Evolutionary conservation across 2,329 filamentous ascomycete species (phyloP), one percentile per base, ranked within the genome.

Genomic region (Beauveria sp.): DNA sequence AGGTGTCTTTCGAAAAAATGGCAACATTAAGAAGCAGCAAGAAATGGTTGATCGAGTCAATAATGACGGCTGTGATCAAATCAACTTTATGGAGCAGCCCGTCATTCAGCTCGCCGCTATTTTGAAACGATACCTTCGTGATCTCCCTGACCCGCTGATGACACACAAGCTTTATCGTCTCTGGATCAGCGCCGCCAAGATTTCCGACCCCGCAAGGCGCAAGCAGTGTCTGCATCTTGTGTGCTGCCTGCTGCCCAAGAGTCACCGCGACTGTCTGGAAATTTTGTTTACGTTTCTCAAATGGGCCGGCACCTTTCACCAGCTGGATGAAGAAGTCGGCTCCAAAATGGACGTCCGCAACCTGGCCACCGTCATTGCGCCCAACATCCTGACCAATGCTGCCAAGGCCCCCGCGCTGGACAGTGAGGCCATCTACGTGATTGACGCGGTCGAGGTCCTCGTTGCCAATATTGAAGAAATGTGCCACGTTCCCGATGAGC

Each of bases 261-360:
- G 88, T 55, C 92, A 99, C 72, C 86, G 95, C 63, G 95, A 99
- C 74, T 93, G 90, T 20, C 87, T 99, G 75, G 95, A 99, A 75
- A 92, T 99, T 48, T 77, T 99, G 1, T 98, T 97, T 76, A 90
- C 88, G 56, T 99, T 99, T 81, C 82, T 99, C 52, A 96, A 96
- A 70, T 99, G 95, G 93, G 91, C 93, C 5, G 92, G 93, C 5
- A 96, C 93, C 1, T 99, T 99, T 79, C 93, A 96, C 65, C 93
- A 97, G 71, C 88, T 99, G 16, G 95, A 99, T 69, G 95, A 99
- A 70, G 95, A 99, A 72, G 90, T 89, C 24, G 95, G 95, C 28
- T 97, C 93, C 68, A 97, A 98, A 81, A 99, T 99, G 95, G 95
- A 99, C 73, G 90, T 96, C 59, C 92, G 96, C 78, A 99, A 99